Evolutionary conservation across 2,329 filamentous ascomycete genomes (phyloP), one percentile per base, ranked within the genome.

Genomic region (Sporothrix globosa): DNA sequence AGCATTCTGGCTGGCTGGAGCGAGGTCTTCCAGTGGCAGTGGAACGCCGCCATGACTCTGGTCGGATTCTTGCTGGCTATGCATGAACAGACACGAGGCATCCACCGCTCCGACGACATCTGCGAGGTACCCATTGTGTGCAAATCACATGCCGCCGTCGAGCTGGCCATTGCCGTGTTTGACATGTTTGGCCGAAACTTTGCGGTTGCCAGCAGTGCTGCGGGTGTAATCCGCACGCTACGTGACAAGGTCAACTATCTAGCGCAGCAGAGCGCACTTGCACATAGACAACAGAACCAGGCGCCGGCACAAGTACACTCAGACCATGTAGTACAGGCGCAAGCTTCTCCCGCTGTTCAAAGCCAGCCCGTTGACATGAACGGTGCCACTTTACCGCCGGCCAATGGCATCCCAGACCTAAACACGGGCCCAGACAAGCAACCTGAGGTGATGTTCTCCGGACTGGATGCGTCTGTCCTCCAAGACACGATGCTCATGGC

Each of bases 401-500:
- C 3, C n/a, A 61, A 46, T 14, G 34, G n/a, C 10, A 14, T 30
- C 5, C 4, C 21, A 0, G 52, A 61, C 34, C 7, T 11, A 2
- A 44, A 24, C 19, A 54, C 30, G 53, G 24, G 11, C 39, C 10
- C 19, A 2, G 58, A 44, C 21, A 61, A 61, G 39, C 58, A 46
- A 1, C 19, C 41, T 0, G 58, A 46, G n/a, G 13, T 52, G 27
- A 21, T 13, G 13, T 54, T 54, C 21, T 21, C 65, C 2, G 50
- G 44, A 0, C 30, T 67, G 6, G 63, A 67, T 2, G 46, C 48
- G 10, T 52, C 63, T 7, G 46, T 27, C 14, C 48, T 67, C 3
- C 63, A 67, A 19, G 63, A 67, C 27, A 67, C 65, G 4, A 67
- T 67, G 65, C 65, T 67, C n/a, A 67, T 67, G 65, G 65, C 65